Evolutionary conservation across 805 yeast species (phyloP), one percentile per base, ranked within the genome.

Genomic region (Saccharomyces paradoxus): DNA sequence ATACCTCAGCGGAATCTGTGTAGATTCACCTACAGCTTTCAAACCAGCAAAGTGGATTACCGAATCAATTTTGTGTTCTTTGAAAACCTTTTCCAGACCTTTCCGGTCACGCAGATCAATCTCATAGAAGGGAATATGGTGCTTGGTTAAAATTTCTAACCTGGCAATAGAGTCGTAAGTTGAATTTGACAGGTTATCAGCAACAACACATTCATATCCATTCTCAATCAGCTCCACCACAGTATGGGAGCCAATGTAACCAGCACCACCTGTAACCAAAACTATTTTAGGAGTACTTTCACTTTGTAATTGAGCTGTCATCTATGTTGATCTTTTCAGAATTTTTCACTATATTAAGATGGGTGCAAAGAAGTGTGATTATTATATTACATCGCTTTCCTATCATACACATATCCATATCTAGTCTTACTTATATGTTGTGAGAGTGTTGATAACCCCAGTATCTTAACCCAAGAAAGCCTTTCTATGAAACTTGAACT

Each of bases 211-310:
- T 29, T 83, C 77, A 63, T 82, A 78, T 27, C 88, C 89, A 52
- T 79, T 75, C 56, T 79, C 77, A 50, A 83, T 66, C 52, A 84
- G 75, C 61, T 81, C 86, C 50, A 82, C 81, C 17, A 79, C 87
- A 1, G 92, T 84, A 66, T 87, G 94, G 9, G 92, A 84, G 27
- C 94, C 95, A 63, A 88, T 86, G 71, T 87, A 87, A 22, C 96
- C 94, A 28, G 92, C 88, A 50, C 95, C 95, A 48, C 95, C 95
- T 24, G 94, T 86, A 29, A 87, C 91, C 53, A 86, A 74, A 48
- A 84, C 81, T 66, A 74, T 74, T 51, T 67, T 69, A 24, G 31
- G 44, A 46, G 41, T 50, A 22, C 46, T 14, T 32, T 14, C 21
- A 32, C 21, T 32, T 32, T 32, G 41, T 32, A 32, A 26, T 12